Evolutionary conservation across 2,329 filamentous ascomycete genomes (phyloP), one percentile per base, ranked within the genome.

Genomic region (Aspergillus ochraceoroseus): DNA sequence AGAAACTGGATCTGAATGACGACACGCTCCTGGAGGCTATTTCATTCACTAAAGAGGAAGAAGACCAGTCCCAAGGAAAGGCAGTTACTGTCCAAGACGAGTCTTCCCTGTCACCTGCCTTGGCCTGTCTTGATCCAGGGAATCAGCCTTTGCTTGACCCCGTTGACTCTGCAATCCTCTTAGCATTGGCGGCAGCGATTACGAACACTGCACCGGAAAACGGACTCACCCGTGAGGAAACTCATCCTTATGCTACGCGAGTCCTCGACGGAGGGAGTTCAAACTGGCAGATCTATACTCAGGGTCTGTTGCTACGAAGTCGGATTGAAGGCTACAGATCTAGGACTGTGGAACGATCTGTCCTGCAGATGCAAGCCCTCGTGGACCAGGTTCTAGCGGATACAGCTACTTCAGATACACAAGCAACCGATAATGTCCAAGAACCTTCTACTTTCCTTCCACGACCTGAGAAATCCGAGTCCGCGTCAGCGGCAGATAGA

Each of bases 241-340:
- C 94, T 3, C 67, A 94, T 1, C 92, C 92, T 0, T 98, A 90
- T 59, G 92, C 92, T 0, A 83, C 82, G 1, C 80, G 92, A 27
- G 92, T 96, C 0, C 74, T 98, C 1, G 78, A 85, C 6, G 88
- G 92, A 46, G 89, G 90, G 52, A 85, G 85, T 31, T 90, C 87
- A 1, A 98, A 96, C 63, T 98, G 92, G 92, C 92, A 96, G 62
- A 83, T 95, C 22, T 96, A 96, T 61, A 95, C 92, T 0, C 89
- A 96, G 59, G 92, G 88, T 0, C 72, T 98, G 6, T 73, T 98
- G 0, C 85, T 96, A 1, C 78, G 92, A 30, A 94, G 87, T 45
- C 77, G 92, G 11, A 90, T 96, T 39, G 92, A 98, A 64, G 76
- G 89, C 0, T 89, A 94, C 65, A 79, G 80, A 38, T 87, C 89